These are phyloP conservation scores for Colletotrichum shisoi DNA, from an alignment of 2,329 filamentous ascomycete genomes.

Conservation along the genomic window DNA sequence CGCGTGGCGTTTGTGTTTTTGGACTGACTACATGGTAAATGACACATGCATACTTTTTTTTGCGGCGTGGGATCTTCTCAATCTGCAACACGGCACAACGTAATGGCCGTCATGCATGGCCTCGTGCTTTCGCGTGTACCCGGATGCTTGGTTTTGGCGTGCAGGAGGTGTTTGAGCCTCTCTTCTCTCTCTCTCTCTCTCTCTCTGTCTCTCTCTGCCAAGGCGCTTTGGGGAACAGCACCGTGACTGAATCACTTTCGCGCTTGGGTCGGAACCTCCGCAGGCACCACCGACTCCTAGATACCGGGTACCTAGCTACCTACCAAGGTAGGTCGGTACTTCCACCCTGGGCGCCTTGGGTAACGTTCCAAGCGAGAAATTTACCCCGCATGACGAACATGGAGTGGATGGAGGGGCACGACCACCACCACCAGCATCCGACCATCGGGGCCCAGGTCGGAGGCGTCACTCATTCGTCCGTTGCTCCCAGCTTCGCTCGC, in stretches of 20 bases:
- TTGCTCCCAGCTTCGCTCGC: background rate
- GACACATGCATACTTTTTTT: background rate
- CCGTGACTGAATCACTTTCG: background rate
- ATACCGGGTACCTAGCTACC: no score
- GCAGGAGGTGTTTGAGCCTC: background rate
- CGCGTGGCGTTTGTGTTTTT: no score
- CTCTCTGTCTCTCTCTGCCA: no score
- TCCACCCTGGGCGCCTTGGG: no score
- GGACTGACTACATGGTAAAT: background rate
- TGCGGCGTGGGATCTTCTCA: slow-evolving; percentile 11
- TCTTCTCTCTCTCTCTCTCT: no score
- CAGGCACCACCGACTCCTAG: background rate
- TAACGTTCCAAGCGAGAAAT: no score
- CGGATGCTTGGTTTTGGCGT: background rate
- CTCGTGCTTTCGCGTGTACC: background rate
- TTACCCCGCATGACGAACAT: slow-evolving; percentile 35
- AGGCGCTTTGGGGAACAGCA: no score
- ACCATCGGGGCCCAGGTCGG: slow-evolving; percentile 20
- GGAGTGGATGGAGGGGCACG: slow-evolving; percentile 26
- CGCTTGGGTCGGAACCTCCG: background rate
- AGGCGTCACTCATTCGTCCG: background rate
- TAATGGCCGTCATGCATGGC: slow-evolving; percentile 11
- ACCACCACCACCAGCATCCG: background rate
- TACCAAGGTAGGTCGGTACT: no score
- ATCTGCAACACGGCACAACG: slow-evolving; percentile 20